Evolutionary conservation across 1,284 basidiomycete genomes (phyloP).

Genomic region (Sutorius eximius): DNA sequence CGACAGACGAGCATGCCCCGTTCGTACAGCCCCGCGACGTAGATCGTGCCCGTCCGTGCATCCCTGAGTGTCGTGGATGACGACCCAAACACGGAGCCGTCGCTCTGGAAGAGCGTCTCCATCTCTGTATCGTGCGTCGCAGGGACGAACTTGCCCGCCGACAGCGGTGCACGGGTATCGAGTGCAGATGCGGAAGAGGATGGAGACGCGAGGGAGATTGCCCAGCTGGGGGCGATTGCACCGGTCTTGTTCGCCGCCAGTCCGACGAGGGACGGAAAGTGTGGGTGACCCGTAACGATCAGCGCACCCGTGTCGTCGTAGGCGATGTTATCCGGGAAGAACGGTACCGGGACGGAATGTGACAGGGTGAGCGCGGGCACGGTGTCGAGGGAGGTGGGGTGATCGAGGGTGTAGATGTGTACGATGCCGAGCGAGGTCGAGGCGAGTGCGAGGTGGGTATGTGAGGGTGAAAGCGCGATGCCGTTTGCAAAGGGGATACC

Average conservation of each 20-base stretch:
- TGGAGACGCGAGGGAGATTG: constrained; percentile 41
- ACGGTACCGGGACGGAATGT: constrained; percentile 51
- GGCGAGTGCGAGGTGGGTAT: constrained; percentile 53
- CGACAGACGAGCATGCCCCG: constrained; percentile 53
- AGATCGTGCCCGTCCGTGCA: constrained; percentile 45
- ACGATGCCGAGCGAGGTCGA: constrained; percentile 51
- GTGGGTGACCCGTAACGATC: constrained; percentile 63
- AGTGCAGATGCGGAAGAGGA: not conserved
- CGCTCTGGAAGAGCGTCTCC: constrained; percentile 64
- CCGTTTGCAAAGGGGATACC: constrained; percentile 70
- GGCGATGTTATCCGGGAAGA: constrained; percentile 60
- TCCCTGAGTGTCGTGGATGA: constrained; percentile 55
- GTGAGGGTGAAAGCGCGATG: constrained; percentile 53
- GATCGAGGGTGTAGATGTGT: constrained; percentile 49
- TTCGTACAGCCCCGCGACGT: constrained; percentile 58
- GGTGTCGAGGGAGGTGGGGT: constrained; percentile 40
- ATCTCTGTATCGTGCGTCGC: constrained; percentile 38
- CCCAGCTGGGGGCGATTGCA: constrained; percentile 54
- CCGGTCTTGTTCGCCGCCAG: constrained; percentile 45
- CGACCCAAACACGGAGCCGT: constrained; percentile 51
- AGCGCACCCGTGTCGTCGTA: constrained; percentile 49
- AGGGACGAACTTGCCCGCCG: constrained; percentile 43
- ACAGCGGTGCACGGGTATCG: constrained; percentile 34
- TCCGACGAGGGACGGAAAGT: constrained; percentile 50
- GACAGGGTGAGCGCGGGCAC: constrained; percentile 15